Conservation (phyloP, 371 early-diverging fungal genomes). For the Smittium mucronatum region DNA sequence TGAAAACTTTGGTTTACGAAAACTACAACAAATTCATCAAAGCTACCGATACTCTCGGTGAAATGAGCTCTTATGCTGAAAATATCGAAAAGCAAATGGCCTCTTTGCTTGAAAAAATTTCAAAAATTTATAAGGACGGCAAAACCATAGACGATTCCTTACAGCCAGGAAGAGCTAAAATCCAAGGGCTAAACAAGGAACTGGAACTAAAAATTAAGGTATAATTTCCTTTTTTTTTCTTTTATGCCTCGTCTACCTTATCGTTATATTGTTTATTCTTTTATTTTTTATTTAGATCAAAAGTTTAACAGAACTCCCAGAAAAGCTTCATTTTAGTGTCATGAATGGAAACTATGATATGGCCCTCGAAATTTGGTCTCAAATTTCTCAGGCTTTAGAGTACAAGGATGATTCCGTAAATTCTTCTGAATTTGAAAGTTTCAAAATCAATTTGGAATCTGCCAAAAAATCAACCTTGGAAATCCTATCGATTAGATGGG, state of each 20-base stretch:
- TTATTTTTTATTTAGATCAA: slow-evolving; percentile 17
- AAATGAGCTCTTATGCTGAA: slow-evolving; percentile 66
- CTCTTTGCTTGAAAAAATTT: slow-evolving; percentile 20
- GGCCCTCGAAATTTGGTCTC: slow-evolving; percentile 64
- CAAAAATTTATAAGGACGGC: slow-evolving; percentile 40
- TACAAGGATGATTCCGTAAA: too few relatives aligned
- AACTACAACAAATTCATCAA: slow-evolving; percentile 91
- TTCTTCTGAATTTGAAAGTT: too few relatives aligned
- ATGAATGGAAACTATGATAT: slow-evolving; percentile 44
- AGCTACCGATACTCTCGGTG: slow-evolving; percentile 78
- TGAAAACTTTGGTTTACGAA: slow-evolving; percentile 92
- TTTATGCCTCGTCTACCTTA: too few relatives aligned
- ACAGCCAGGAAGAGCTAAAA: slow-evolving; percentile 49
- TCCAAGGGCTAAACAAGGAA: slow-evolving; percentile 60
- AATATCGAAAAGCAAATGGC: slow-evolving; percentile 53
- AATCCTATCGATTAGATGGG: slow-evolving; percentile 23
- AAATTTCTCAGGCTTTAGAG: too few relatives aligned
- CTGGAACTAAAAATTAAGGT: slow-evolving; percentile 59
- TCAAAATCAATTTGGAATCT: too few relatives aligned
- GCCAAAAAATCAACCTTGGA: too few relatives aligned
- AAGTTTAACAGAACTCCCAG: slow-evolving; percentile 75
- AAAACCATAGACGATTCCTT: slow-evolving; percentile 43
- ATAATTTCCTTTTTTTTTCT: too few relatives aligned
- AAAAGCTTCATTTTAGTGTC: slow-evolving; percentile 46
- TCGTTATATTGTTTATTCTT: background rate